phyloP scores from a whole-genome alignment of 805 yeast species.

The Candida berthetii region DNA sequence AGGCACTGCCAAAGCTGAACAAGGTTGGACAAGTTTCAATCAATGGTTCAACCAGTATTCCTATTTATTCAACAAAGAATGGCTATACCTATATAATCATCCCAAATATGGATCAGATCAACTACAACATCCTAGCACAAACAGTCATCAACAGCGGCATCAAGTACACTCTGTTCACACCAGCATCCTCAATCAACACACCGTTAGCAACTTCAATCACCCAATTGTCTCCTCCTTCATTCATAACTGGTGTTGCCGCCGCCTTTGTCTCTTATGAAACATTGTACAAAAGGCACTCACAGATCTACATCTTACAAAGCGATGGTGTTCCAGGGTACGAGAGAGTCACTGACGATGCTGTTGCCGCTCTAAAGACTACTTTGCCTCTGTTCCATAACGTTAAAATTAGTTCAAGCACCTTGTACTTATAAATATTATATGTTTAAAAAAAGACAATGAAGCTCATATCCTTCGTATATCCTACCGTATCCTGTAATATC shows the following conservation, averaged over 20 bases:
- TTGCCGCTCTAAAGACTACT: constrained; percentile 7
- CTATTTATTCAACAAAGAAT: too few species aligned
- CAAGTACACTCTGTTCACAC: constrained; percentile 19
- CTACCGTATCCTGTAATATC: too few species aligned
- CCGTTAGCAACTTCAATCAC: constrained; percentile 16
- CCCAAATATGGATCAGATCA: constrained; percentile 27
- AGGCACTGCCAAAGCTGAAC: neutral
- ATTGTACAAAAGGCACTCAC: constrained; percentile 7
- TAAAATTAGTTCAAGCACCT: constrained; percentile 4
- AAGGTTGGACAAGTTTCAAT: neutral
- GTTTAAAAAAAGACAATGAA: too few species aligned
- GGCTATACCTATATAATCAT: constrained; percentile 4
- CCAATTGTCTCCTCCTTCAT: constrained; percentile 51
- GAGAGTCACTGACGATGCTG: constrained; percentile 35
- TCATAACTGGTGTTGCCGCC: constrained; percentile 54
- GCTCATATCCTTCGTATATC: too few species aligned
- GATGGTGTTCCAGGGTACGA: constrained; percentile 63
- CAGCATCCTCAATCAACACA: constrained; percentile 27
- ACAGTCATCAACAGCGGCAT: constrained; percentile 10
- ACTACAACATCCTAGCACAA: constrained; percentile 22
- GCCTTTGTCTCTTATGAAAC: constrained; percentile 26
- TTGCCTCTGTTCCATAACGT: constrained; percentile 4
- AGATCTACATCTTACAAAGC: constrained; percentile 33
- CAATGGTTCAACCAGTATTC: too few species aligned
- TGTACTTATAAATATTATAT: too few species aligned